Conservation (phyloP, 495 filamentous ascomycete genomes). For the Trichodelitschia bisporula region DNA sequence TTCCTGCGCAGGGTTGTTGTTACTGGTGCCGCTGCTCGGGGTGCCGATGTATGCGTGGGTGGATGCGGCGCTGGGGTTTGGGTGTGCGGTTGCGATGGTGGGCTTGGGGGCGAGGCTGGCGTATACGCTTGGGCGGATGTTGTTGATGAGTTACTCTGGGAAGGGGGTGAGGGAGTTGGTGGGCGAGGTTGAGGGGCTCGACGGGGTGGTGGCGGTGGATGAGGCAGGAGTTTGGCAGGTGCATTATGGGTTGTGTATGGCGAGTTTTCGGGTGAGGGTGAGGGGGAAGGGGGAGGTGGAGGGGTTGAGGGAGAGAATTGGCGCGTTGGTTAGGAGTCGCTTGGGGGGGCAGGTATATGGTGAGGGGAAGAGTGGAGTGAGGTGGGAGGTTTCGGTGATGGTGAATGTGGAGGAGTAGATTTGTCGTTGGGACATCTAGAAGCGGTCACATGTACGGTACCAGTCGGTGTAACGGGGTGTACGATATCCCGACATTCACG, state of each 20-base stretch:
- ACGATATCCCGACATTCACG: too few relatives aligned
- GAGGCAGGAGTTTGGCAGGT: constrained; percentile 97
- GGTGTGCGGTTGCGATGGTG: constrained; percentile 71
- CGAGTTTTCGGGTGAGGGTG: constrained; percentile 63
- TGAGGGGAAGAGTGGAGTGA: constrained; percentile 35
- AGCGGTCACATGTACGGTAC: too few relatives aligned
- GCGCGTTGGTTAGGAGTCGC: constrained; percentile 56
- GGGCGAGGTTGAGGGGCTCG: constrained; percentile 60
- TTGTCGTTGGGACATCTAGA: too few relatives aligned
- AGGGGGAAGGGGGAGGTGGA: constrained; percentile 33
- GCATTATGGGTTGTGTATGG: constrained; percentile 90
- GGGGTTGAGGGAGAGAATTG: constrained; percentile 46
- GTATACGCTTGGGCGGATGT: constrained; percentile 67
- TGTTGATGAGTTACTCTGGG: constrained; percentile 70
- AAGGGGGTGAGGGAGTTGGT: constrained; percentile 49
- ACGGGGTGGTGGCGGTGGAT: constrained; percentile 47
- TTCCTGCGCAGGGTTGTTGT: constrained; percentile 53
- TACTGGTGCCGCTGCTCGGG: constrained; percentile 62
- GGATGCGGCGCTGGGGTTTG: constrained; percentile 54
- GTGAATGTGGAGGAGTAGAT: constrained; percentile 17
- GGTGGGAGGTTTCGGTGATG: constrained; percentile 55
- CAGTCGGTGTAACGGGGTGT: too few relatives aligned
- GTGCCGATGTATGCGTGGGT: constrained; percentile 51
- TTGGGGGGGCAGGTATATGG: constrained; percentile 81
- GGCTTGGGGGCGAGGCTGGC: constrained; percentile 59